phyloP scores from a whole-genome alignment of 179 eudicot genomes.

The Dionaea muscipula region DNA sequence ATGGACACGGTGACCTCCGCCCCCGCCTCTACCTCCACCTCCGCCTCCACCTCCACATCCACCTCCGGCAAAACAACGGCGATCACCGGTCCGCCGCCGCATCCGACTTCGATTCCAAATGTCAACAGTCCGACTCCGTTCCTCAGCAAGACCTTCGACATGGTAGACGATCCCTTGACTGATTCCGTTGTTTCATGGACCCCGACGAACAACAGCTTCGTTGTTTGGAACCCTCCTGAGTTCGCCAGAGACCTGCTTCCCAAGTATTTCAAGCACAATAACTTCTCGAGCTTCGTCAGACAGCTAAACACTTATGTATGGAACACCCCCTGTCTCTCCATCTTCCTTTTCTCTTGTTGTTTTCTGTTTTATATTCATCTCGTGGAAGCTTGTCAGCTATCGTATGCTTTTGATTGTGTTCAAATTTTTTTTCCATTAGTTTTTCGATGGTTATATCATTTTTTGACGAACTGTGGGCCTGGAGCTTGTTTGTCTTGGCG shows the following conservation, averaged over 20 bases:
- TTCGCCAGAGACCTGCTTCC: conserved; percentile 17
- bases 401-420: no score
- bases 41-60: no score
- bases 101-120: conserved; percentile 33
- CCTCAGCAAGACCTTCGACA: conserved; percentile 21
- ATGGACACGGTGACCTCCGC: no score
- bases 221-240: conserved; percentile 19
- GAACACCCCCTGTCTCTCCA: no score
- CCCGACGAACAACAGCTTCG: conserved; percentile 9
- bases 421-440: no score
- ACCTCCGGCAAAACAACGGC: conserved; percentile 3
- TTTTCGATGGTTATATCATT: no score
- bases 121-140: conserved; percentile 33
- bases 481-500: no score
- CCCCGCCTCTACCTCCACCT: no score
- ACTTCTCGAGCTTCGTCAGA: conserved; percentile 21
- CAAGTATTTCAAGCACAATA: conserved; percentile 23
- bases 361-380: no score
- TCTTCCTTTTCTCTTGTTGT: no score
- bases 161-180: conserved; percentile 20
- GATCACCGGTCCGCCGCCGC: conserved; percentile 3
- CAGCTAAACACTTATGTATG: conserved; percentile 3
- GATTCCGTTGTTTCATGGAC: conserved; percentile 20
- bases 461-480: no score
- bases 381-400: no score